phyloP scores from a whole-genome alignment of 176 grass and related monocot genomes.

The Chloris gayana region DNA sequence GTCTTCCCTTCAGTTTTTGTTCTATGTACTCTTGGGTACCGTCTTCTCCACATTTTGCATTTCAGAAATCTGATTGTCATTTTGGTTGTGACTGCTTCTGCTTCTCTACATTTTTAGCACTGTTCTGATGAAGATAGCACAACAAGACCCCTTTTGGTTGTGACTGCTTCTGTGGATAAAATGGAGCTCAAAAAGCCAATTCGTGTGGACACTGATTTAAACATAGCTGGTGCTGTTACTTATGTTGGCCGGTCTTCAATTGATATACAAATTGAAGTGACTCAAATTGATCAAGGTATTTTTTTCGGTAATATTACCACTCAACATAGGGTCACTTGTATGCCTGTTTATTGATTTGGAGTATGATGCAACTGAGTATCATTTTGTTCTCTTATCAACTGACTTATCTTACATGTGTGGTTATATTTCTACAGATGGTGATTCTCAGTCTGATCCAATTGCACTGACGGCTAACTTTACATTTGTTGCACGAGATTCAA shows the following conservation, averaged over 20 bases:
- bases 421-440: conserved; percentile 54
- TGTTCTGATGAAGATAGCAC: conserved; percentile 95
- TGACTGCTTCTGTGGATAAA: conserved; percentile 96
- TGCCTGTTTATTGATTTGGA: background rate
- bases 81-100: too few relatives aligned
- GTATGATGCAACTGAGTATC: background rate
- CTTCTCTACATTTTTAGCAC: conserved; percentile 49
- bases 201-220: conserved; percentile 75
- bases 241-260: conserved; percentile 96
- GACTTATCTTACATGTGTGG: background rate
- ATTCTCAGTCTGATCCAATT: conserved; percentile 46
- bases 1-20: background rate
- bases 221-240: conserved; percentile 84
- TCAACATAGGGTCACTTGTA: background rate
- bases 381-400: conserved; percentile 26
- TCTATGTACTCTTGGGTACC: background rate
- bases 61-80: conserved; percentile 6
- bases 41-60: background rate
- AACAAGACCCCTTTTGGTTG: conserved; percentile 86
- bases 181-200: conserved; percentile 86
- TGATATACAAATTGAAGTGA: conserved; percentile 97
- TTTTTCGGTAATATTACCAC: background rate
- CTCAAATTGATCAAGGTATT: conserved; percentile 69
- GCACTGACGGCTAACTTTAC: conserved; percentile 90
- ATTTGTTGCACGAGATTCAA: conserved; percentile 83